Conservation (phyloP, 768 basidiomycete species). For the Leucocoprinus birnbaumii region DNA sequence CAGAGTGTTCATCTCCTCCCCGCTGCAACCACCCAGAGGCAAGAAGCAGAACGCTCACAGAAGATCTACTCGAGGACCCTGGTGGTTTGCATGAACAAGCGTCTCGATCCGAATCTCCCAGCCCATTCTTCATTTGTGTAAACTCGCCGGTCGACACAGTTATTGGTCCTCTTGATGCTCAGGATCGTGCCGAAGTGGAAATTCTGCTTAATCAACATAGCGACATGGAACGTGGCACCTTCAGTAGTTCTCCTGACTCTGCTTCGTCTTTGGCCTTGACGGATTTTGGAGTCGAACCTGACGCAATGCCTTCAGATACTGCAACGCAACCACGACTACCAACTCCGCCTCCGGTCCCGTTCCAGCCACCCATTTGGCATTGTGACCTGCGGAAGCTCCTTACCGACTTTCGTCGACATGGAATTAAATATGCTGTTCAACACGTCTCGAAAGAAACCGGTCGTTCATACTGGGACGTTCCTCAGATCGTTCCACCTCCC, state of each 20-base stretch:
- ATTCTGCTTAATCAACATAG: background rate
- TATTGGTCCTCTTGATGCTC: background rate
- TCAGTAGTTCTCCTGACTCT: background rate
- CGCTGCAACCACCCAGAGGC: too few relatives aligned
- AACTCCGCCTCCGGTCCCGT: background rate
- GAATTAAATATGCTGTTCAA: background rate
- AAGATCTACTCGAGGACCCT: background rate
- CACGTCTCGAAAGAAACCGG: background rate
- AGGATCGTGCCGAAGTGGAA: background rate
- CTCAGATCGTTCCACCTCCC: background rate
- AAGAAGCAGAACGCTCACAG: background rate
- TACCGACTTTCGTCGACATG: background rate
- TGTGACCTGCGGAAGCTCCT: background rate
- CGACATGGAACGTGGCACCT: background rate
- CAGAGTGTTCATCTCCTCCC: background rate
- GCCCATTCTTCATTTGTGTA: background rate
- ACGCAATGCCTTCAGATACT: too few relatives aligned
- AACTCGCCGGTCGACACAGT: background rate
- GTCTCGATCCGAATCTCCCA: background rate
- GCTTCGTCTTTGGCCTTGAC: too few relatives aligned
- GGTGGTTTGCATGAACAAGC: too few relatives aligned
- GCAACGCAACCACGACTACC: background rate
- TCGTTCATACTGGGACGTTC: background rate
- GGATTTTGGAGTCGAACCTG: too few relatives aligned
- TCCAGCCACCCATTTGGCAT: background rate